phyloP scores from a whole-genome alignment of 1,139 yeast species.

The Arxiozyma telluris region DNA sequence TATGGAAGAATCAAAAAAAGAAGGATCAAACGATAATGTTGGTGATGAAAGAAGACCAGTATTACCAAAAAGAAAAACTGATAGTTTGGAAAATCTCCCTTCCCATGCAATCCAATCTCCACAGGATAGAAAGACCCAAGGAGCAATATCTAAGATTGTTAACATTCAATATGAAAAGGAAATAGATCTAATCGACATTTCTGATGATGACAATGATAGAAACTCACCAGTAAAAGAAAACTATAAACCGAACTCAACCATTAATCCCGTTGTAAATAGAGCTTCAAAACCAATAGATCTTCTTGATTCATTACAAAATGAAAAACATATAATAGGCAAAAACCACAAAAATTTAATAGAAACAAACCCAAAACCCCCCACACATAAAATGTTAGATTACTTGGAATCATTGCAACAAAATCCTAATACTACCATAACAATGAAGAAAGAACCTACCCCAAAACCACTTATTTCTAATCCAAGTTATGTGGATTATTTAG shows the following conservation, averaged over 20 bases:
- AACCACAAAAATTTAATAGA: background rate
- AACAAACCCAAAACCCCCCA: background rate
- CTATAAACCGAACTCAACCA: background rate
- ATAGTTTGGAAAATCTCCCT: background rate
- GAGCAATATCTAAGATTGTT: background rate
- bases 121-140: background rate
- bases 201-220: background rate
- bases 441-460: background rate
- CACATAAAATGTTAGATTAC: background rate
- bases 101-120: background rate
- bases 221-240: background rate
- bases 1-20: background rate
- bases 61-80: slow-evolving; percentile 4
- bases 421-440: background rate
- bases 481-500: slow-evolving; percentile 15
- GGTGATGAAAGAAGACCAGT: background rate
- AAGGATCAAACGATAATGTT: background rate
- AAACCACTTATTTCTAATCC: background rate
- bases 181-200: background rate
- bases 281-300: slow-evolving; percentile 3
- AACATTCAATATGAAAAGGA: background rate
- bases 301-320: slow-evolving; percentile 1
- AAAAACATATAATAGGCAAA: background rate
- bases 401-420: background rate
- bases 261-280: background rate